Conservation (phyloP, 2,329 filamentous ascomycete species). For the Trichoderma sp. region DNA sequence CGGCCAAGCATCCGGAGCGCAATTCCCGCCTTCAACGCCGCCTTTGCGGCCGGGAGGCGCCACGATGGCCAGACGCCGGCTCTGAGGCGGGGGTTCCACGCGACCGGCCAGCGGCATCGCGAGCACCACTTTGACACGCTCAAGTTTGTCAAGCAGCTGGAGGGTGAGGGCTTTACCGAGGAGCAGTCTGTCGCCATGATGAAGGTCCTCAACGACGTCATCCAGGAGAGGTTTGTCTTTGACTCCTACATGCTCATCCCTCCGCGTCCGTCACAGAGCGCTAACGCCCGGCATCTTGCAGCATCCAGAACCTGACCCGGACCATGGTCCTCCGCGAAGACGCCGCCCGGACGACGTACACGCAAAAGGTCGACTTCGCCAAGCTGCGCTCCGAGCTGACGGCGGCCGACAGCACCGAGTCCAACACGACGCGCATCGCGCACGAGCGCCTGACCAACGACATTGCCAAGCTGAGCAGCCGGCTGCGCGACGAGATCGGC, state of each 20-base stretch:
- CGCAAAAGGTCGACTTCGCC: slow-evolving; percentile 95
- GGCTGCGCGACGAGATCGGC: slow-evolving; percentile 89
- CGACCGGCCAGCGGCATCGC: slow-evolving; percentile 58
- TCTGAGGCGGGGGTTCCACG: slow-evolving; percentile 63
- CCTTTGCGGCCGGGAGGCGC: slow-evolving; percentile 27
- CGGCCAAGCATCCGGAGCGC: slow-evolving; percentile 29
- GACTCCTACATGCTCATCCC: not conserved
- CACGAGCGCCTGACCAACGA: slow-evolving; percentile 95
- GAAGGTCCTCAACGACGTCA: slow-evolving; percentile 94
- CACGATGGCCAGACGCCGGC: slow-evolving; percentile 29
- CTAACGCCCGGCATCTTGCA: slow-evolving; percentile 38
- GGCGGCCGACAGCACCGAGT: slow-evolving; percentile 88
- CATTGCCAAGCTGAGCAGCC: slow-evolving; percentile 86
- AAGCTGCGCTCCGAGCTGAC: slow-evolving; percentile 94
- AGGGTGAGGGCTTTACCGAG: slow-evolving; percentile 92
- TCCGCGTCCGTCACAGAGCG: not conserved
- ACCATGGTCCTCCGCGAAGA: slow-evolving; percentile 98
- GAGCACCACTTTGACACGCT: slow-evolving; percentile 98
- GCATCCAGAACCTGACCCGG: slow-evolving; percentile 93
- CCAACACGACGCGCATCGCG: slow-evolving; percentile 80
- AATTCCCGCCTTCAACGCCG: slow-evolving; percentile 33
- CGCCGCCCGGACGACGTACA: slow-evolving; percentile 76
- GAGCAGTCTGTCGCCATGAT: slow-evolving; percentile 98
- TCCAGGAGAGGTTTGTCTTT: slow-evolving; percentile 75
- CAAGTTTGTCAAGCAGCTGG: slow-evolving; percentile 90